Conservation (phyloP, 2,329 filamentous ascomycete genomes). For the Aureobasidium sp. region DNA sequence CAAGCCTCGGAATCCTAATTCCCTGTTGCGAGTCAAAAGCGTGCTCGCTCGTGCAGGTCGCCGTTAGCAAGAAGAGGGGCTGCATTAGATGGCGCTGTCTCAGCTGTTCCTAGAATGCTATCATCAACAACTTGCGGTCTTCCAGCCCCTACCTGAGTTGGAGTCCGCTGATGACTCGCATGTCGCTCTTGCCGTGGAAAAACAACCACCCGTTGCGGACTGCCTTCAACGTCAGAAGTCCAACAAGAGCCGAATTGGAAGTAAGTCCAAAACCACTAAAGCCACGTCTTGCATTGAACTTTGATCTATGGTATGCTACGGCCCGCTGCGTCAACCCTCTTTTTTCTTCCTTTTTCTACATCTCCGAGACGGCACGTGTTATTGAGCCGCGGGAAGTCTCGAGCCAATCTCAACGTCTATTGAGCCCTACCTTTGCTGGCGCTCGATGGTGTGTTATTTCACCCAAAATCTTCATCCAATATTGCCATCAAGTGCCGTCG, state of each 20-base stretch:
- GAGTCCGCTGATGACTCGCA: not conserved
- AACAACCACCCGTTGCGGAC: not conserved
- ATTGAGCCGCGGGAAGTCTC: conserved; percentile 1
- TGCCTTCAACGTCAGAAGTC: not conserved
- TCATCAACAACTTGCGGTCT: not conserved
- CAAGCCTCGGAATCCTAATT: not conserved
- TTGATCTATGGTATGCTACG: not conserved
- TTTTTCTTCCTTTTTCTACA: not conserved
- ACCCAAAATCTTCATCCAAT: not conserved
- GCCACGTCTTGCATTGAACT: not conserved
- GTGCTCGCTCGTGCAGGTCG: not conserved
- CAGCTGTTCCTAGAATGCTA: conserved; percentile 1
- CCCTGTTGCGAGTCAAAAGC: not conserved
- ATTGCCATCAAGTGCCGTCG: not conserved
- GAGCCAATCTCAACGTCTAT: not conserved
- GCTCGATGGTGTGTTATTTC: conserved; percentile 1
- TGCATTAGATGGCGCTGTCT: not conserved
- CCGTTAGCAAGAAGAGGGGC: not conserved
- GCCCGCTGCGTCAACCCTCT: conserved; percentile 4
- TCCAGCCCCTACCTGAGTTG: not conserved
- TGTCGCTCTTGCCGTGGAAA: not conserved
- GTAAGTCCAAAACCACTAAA: not conserved
- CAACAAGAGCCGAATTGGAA: not conserved
- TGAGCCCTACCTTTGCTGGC: not conserved
- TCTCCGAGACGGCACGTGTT: not conserved